These are phyloP conservation scores for Macaranga tanarius DNA, from an alignment of 441 rosid genomes.

Conservation along the genomic window DNA sequence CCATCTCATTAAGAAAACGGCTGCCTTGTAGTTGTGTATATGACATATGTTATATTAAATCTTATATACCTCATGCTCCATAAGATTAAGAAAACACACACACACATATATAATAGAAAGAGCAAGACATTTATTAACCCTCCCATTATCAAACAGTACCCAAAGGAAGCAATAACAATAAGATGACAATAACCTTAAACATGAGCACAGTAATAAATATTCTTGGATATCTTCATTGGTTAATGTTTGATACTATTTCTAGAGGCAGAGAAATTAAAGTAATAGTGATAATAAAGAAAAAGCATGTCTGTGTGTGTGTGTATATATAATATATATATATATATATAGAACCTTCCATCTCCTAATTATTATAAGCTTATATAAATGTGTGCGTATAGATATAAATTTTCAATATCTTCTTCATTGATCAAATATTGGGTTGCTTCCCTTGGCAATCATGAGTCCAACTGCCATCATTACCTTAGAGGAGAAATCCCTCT, in stretches of 20 bases:
- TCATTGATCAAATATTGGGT: conserved; percentile 23
- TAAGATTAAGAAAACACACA: neutral
- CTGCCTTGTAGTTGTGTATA: neutral
- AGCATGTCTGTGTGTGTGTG: too few species aligned
- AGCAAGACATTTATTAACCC: too few species aligned
- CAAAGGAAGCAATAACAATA: neutral
- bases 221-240: neutral
- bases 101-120: too few species aligned
- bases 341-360: conserved; percentile 5
- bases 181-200: neutral
- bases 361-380: neutral
- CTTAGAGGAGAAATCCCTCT: conserved; percentile 23
- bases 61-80: neutral
- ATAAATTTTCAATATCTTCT: neutral
- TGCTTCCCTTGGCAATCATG: conserved; percentile 42
- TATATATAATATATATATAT: too few species aligned
- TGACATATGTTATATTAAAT: neutral
- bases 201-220: neutral
- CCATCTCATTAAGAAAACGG: conserved; percentile 15
- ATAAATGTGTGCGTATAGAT: neutral
- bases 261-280: neutral
- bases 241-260: neutral
- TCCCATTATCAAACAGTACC: neutral
- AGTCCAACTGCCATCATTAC: conserved; percentile 46
- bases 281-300: too few species aligned